Evolutionary conservation across 495 filamentous ascomycete species (phyloP).

Genomic region (Immersiella caudata): DNA sequence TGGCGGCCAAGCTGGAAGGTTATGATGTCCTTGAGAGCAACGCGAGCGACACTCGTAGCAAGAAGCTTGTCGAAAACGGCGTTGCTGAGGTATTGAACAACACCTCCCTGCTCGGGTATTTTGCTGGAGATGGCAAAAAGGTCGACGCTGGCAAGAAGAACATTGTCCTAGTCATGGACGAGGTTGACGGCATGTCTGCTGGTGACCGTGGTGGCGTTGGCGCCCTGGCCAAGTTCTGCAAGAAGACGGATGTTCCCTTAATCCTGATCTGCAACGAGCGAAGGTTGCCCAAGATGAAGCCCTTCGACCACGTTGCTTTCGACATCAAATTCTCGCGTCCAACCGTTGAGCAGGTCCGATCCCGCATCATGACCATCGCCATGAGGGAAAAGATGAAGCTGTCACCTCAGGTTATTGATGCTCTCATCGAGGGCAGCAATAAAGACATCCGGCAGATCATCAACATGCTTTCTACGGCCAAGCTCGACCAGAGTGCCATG

Average conservation of each 20-base stretch:
- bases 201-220: constrained; percentile 96
- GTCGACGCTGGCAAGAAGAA: constrained; percentile 84
- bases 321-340: constrained; percentile 88
- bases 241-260: constrained; percentile 90
- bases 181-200: constrained; percentile 98
- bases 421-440: constrained; percentile 90
- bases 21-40: constrained; percentile 95
- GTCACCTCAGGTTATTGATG: constrained; percentile 83
- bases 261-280: constrained; percentile 98
- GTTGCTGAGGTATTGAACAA: constrained; percentile 89
- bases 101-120: constrained; percentile 88
- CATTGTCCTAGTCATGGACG: constrained; percentile 95
- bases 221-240: constrained; percentile 89
- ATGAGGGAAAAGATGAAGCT: constrained; percentile 88
- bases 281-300: constrained; percentile 92
- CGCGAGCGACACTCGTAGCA: constrained; percentile 95
- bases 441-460: constrained; percentile 97
- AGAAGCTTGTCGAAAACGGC: constrained; percentile 89
- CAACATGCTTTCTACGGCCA: constrained; percentile 96
- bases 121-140: constrained; percentile 79
- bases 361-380: constrained; percentile 90
- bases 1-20: constrained; percentile 89
- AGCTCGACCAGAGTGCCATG: constrained; percentile 77
- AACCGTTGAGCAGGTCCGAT: constrained; percentile 83
- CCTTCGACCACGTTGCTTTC: constrained; percentile 81